These are phyloP conservation scores for Aspergillus viridinutans DNA, from an alignment of 2,329 filamentous ascomycete species.

Conservation along the genomic window DNA sequence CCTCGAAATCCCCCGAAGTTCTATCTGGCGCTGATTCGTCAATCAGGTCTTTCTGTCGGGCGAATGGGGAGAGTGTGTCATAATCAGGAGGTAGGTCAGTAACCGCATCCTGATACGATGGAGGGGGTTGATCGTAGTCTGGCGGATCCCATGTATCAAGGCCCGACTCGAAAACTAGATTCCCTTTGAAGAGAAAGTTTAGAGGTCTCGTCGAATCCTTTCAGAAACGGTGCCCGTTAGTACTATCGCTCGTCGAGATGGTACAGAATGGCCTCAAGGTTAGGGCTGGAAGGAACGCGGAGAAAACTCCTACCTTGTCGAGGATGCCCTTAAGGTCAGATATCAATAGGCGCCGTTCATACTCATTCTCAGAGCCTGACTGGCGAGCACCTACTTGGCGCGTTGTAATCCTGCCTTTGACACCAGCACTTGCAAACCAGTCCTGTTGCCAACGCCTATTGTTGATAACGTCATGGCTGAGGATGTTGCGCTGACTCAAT, in stretches of 20 bases:
- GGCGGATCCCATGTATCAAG: conserved; percentile 11
- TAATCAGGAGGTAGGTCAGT: conserved; percentile 34
- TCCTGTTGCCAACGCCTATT: neutral
- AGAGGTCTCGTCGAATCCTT: conserved; percentile 2
- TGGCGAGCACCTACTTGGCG: neutral
- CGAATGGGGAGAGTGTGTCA: conserved; percentile 22
- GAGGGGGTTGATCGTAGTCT: conserved; percentile 24
- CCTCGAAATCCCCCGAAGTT: conserved; percentile 3
- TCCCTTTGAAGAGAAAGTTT: conserved; percentile 1
- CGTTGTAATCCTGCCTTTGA: neutral
- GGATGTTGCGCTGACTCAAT: neutral
- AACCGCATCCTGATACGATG: conserved; percentile 31
- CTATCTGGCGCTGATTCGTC: conserved; percentile 6
- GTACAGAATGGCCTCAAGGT: neutral
- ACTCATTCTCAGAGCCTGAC: neutral
- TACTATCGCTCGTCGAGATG: neutral
- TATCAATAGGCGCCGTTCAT: neutral
- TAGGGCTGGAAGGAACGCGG: neutral
- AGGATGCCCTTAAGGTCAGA: neutral
- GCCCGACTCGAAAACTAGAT: conserved; percentile 8
- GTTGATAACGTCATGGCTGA: neutral
- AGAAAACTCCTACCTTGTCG: neutral
- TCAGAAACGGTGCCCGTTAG: neutral
- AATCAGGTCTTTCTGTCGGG: conserved; percentile 16
- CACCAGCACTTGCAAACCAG: neutral